Evolutionary conservation across 495 filamentous ascomycete species (phyloP).

Genomic region (Glonium stellatum): DNA sequence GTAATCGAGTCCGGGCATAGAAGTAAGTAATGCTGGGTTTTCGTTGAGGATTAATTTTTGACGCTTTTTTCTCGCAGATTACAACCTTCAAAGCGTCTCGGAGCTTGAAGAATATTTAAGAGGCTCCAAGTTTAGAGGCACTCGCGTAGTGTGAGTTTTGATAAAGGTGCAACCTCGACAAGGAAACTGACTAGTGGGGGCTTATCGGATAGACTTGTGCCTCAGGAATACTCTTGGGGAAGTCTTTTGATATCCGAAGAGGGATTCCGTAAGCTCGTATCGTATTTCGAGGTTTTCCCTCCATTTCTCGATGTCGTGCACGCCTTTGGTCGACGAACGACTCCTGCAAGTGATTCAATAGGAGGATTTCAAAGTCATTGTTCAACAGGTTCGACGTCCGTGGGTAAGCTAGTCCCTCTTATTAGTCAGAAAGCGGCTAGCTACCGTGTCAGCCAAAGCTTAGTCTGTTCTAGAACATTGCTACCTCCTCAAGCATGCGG

Average conservation of each 20-base stretch:
- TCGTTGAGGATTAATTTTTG: neutral
- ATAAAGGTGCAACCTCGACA: neutral
- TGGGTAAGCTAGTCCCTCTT: neutral
- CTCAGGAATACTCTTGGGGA: slow-evolving; percentile 12
- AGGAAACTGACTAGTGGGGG: neutral
- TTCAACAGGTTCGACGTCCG: too few relatives aligned
- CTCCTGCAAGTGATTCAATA: slow-evolving; percentile 10
- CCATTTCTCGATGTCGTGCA: slow-evolving; percentile 8
- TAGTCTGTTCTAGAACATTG: slow-evolving; percentile 2
- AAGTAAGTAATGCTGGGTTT: neutral
- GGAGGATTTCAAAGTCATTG: slow-evolving; percentile 4
- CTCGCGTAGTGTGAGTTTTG: slow-evolving; percentile 6
- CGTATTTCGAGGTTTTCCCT: slow-evolving; percentile 9
- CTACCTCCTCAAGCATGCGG: slow-evolving; percentile 14
- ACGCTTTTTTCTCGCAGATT: neutral
- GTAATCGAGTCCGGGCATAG: slow-evolving; percentile 7
- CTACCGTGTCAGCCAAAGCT: too few relatives aligned
- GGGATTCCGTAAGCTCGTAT: slow-evolving; percentile 1
- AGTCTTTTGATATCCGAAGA: slow-evolving; percentile 10
- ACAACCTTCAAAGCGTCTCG: neutral
- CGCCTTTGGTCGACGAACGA: slow-evolving; percentile 12
- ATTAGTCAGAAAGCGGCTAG: too few relatives aligned
- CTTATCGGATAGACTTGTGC: slow-evolving; percentile 6
- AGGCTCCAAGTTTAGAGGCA: slow-evolving; percentile 5
- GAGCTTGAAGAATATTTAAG: slow-evolving; percentile 4